phyloP scores from a whole-genome alignment of 345 rosid genomes.

The Xanthoceras sorbifolium region DNA sequence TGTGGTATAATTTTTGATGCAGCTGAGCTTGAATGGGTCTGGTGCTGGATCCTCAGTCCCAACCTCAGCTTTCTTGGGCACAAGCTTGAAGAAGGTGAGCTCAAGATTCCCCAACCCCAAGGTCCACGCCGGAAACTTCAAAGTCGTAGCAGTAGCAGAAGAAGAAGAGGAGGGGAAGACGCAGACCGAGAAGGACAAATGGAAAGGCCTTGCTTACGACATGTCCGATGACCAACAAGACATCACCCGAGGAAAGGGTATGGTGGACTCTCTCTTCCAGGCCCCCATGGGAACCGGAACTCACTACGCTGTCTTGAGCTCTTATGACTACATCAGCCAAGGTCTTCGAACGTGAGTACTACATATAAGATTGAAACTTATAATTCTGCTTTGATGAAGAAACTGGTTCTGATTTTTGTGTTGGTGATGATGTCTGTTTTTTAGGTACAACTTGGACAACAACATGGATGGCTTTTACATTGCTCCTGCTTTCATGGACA shows the following conservation, averaged over 20 bases:
- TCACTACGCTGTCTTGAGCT: constrained; percentile 76
- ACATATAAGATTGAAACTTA: neutral
- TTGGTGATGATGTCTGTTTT: constrained; percentile 16
- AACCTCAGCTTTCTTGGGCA: constrained; percentile 70
- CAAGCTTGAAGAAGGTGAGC: constrained; percentile 65
- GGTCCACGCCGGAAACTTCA: constrained; percentile 47
- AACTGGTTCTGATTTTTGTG: neutral
- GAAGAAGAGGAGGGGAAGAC: no score
- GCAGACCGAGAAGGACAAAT: constrained; percentile 72
- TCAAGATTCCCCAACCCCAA: constrained; percentile 41
- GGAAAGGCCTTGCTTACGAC: constrained; percentile 77
- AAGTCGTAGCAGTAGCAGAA: constrained; percentile 47
- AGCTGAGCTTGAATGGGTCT: constrained; percentile 82
- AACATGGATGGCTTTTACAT: constrained; percentile 81
- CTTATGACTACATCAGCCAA: constrained; percentile 81
- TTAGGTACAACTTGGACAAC: constrained; percentile 81
- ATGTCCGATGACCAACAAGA: constrained; percentile 92
- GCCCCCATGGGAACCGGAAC: constrained; percentile 81
- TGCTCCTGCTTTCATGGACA: constrained; percentile 99
- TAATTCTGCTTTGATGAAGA: neutral
- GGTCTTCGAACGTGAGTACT: constrained; percentile 81
- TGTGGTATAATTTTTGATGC: constrained; percentile 19
- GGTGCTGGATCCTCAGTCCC: constrained; percentile 61
- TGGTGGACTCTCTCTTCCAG: constrained; percentile 94
- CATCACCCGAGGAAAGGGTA: constrained; percentile 87